Conservation (phyloP, 2,329 filamentous ascomycete genomes). For the Claviceps africana region DNA sequence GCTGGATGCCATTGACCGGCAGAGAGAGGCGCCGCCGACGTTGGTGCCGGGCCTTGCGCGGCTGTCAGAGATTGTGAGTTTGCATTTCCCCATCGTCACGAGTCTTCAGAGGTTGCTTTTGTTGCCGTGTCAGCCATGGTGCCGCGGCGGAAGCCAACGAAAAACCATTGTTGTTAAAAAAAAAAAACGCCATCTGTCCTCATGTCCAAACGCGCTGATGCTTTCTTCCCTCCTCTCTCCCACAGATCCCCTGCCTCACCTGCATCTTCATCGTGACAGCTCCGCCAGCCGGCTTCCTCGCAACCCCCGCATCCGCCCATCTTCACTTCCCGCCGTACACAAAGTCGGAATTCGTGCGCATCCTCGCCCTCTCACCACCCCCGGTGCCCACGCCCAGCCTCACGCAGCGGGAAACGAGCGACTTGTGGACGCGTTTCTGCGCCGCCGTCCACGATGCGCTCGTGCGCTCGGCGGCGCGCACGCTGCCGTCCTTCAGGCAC, state of each 20-base stretch:
- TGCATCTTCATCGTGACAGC: conserved; percentile 64
- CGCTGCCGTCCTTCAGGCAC: conserved; percentile 57
- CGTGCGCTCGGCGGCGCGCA: conserved; percentile 64
- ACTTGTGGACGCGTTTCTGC: conserved; percentile 70
- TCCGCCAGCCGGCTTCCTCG: conserved; percentile 55
- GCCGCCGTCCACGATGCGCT: conserved; percentile 79
- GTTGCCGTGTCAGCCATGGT: too few relatives aligned
- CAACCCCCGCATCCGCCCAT: conserved; percentile 56
- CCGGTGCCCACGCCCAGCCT: conserved; percentile 34
- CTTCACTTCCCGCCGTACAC: conserved; percentile 76
- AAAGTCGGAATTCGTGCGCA: conserved; percentile 63
- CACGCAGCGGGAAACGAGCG: conserved; percentile 39
- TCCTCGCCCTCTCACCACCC: conserved; percentile 45
- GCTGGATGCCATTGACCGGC: conserved; percentile 74
- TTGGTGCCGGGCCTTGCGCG: conserved; percentile 69
- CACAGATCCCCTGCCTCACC: conserved; percentile 63
- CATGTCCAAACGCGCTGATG: not conserved
- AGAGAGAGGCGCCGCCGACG: conserved; percentile 66
- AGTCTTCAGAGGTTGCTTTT: not conserved
- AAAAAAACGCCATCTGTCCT: not conserved
- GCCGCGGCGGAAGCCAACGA: not conserved
- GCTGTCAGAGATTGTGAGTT: conserved; percentile 63
- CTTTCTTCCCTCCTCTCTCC: too few relatives aligned
- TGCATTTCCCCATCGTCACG: not conserved
- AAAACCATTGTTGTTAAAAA: not conserved